Base-by-base conservation (phyloP, 352 stramenopile genomes). In the Blastocystis hominis region DNA sequence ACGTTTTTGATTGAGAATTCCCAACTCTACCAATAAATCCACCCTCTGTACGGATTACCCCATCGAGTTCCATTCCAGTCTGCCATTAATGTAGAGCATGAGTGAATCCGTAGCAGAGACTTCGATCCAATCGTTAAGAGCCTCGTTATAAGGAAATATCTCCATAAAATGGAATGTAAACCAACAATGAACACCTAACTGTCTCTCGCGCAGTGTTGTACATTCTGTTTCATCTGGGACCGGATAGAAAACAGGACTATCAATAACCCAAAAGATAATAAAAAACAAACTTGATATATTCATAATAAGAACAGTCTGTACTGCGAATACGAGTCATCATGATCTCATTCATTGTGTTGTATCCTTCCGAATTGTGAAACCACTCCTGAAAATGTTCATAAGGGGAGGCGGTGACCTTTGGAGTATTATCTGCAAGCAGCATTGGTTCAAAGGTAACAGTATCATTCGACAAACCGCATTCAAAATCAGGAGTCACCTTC, bases 211-310 rank as follows among this genome's bases (percentile, higher is more conserved):
- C 30, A 84, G 50, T 9, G 72, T 84, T 0, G 72, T 84, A 1
- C 20, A 17, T 10, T 66, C 53, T 2, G 38, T 47, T n/a, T 46
- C 1, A 0, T 30, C 10, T 2, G 47, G 34, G 3, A 84, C 3
- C 10, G 72, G 72, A n/a, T 84, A 84, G 38, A 84, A 84, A 30
- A 40, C 30, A 53, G 59, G 44, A 20, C 72, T 84, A 66, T 20
- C n/a, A 42, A 6, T 44, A 34, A 84, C 15, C 50, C 50, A 13
- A 59, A 20, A 30, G 24, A 30, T 30, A 30, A 30, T 13, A 59
- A 59, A 59, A 20, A 59, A 59, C 13, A 20, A n/a, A 59, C 50
- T 59, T 59, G 50, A n/a, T 13, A 59, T 59, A 59, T 20, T 59
- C 50, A 59, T 59, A 59, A 59, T 13, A 59, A 20, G n/a, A 20